Base-by-base conservation (phyloP, 805 yeast species). In the Metschnikowia bowlesiae region DNA sequence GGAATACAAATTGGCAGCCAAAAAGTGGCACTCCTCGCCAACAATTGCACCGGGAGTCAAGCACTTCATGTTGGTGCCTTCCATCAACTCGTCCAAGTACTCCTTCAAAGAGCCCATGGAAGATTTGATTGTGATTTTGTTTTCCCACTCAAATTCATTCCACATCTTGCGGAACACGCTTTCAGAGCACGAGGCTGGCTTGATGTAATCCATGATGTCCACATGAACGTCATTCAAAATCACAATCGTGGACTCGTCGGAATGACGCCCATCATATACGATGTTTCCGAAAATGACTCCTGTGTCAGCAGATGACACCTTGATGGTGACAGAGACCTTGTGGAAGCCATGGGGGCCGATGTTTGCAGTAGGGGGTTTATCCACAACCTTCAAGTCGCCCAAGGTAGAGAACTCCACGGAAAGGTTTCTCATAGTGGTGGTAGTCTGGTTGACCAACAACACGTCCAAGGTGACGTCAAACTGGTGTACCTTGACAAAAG, bases 61-160 rank as follows among this genome's bases (percentile, higher is more conserved):
- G 65, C 96, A 84, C 51, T 85, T 83, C 98, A 94, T 95, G 69
- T 92, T 91, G 4, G 99, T 94, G 44, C 89, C 91, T 51, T 77
- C 73, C 72, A 87, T 73, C 59, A 94, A 73, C 61, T 80, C 84
- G 52, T 84, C 86, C 67, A 94, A 75, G 69, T 89, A 94, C 43
- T 81, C 87, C 63, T 85, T 84, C 63, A 95, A 78, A 1, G 88
- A 71, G 32, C 79, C 67, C 55, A 84, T 74, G 48, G 76, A 78
- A 2, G 95, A 82, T 58, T 85, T 84, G 65, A 94, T 87, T 53
- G 91, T 87, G 60, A 94, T 91, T 75, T 94, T 94, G 75, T 94
- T 94, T 71, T 94, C 99, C 99, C 99, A 94, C 73, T 94, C 99
- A 66, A 95, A 94, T 67, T 91, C 97, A 67, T 90, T 89, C 99